Base-by-base conservation (phyloP, 257 asterid species). In the Verbena officinalis region DNA sequence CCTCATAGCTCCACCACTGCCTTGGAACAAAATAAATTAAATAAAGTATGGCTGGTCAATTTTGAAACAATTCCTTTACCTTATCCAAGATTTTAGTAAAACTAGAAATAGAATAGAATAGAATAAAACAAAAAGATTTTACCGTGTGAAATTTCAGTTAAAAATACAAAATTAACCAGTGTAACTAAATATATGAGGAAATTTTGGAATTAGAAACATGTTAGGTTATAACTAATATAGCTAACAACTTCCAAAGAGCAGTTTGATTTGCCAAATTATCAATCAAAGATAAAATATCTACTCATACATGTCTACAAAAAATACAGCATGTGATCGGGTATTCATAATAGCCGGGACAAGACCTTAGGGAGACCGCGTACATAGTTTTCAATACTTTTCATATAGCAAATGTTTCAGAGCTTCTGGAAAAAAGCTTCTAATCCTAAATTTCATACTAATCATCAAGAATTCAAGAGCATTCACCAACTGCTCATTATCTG, bases 321-420 rank as follows among this genome's bases (percentile, higher is more conserved):
- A 42, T 40, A 50, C 22, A 1, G 48, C 62, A 34, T 14, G 40
- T 4, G 33, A 36, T 14, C 16, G 8, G 15, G 23, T 22, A 13
- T 44, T n/a, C n/a, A 19, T 9, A 45, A 49, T 13, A 40, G 63
- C 62, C 49, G 54, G 34, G 49, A 24, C 9, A 17, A 14, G 59
- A 14, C 52, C 31, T 9, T 7, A 9, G 5, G 53, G 21, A 3
- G 16, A 5, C 36, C 2, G 5, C 27, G 9, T 31, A n/a, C 59
- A 72, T 62, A 55, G 50, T 55, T 55, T 55, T 10, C 23, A 19
- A 46, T 62, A 55, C 42, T 55, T 55, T 55, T 10, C 23, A 19
- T 36, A 60, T 19, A 21, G 60, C 38, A 20, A 38, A 44, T 49
- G 61, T 60, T 46, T 57, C 57, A 14, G 13, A 38, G 59, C 38